phyloP scores from a whole-genome alignment of 345 rosid genomes.

The Barbarea vulgaris region DNA sequence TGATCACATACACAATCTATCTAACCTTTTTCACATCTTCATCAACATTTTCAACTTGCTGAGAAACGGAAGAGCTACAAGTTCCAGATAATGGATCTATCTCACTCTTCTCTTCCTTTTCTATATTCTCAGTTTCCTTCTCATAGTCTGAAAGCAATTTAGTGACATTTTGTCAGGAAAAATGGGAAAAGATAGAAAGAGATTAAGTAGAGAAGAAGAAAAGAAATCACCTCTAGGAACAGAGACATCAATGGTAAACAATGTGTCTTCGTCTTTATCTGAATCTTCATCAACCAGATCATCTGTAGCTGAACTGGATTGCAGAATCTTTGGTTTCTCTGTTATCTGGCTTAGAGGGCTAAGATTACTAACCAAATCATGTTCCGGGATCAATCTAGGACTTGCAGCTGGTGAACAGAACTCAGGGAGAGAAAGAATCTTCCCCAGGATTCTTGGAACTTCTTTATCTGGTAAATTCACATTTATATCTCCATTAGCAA shows the following conservation, averaged over 20 bases:
- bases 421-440: slow-evolving; percentile 84
- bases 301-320: slow-evolving; percentile 36
- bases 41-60: slow-evolving; percentile 32
- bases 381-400: slow-evolving; percentile 49
- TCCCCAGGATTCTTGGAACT: slow-evolving; percentile 66
- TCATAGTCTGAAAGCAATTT: slow-evolving; percentile 40
- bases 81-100: slow-evolving; percentile 40
- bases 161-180: not conserved
- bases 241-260: slow-evolving; percentile 41
- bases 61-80: slow-evolving; percentile 33
- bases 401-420: slow-evolving; percentile 63
- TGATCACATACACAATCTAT: slow-evolving; percentile 9
- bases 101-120: slow-evolving; percentile 4
- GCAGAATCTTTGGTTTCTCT: slow-evolving; percentile 33
- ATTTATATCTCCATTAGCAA: slow-evolving; percentile 58
- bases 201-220: slow-evolving; percentile 13
- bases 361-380: slow-evolving; percentile 25
- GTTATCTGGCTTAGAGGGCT: slow-evolving; percentile 40
- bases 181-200: slow-evolving; percentile 2
- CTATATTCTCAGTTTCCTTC: slow-evolving; percentile 41
- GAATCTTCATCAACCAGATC: slow-evolving; percentile 30
- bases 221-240: slow-evolving; percentile 52
- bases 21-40: slow-evolving; percentile 45
- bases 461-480: slow-evolving; percentile 52
- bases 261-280: slow-evolving; percentile 44